A percentile compares a stretch with the other conserved stretches of the same genome.
Evolutionary conservation across 306 rosid species (phyloP).

Genomic region (Glycine soja): DNA sequence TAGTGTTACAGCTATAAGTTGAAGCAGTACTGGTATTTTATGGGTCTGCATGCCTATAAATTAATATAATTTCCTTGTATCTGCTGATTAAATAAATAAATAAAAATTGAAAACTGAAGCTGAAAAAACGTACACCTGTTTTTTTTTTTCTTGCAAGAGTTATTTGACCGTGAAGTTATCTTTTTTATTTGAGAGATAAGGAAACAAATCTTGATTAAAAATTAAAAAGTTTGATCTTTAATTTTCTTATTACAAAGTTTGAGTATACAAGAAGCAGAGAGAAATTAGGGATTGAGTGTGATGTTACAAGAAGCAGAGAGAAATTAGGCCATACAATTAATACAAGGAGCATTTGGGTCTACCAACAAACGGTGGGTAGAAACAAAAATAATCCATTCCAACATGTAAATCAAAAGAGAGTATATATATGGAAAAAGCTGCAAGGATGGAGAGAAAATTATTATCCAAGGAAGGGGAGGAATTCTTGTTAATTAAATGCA

Average conservation of each 20-base stretch:
- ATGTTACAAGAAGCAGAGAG: neutral
- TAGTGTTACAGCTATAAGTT: neutral
- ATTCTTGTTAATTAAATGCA: neutral
- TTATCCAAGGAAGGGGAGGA: neutral
- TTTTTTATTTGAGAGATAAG: neutral
- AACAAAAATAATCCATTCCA: neutral
- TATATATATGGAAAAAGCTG: neutral
- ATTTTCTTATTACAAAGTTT: neutral
- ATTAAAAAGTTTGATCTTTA: neutral
- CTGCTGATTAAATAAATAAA: neutral
- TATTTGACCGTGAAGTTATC: neutral
- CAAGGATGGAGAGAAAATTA: neutral
- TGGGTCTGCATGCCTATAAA: neutral
- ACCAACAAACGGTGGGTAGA: neutral
- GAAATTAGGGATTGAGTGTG: neutral
- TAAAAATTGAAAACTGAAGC: neutral
- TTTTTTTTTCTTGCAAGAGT: neutral
- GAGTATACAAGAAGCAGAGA: neutral
- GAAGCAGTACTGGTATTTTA: neutral
- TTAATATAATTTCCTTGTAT: neutral
- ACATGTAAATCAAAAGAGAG: neutral
- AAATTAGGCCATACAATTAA: too few relatives aligned
- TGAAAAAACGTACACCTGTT: neutral
- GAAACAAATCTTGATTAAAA: neutral
- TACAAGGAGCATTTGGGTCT: too few relatives aligned